phyloP scores from a whole-genome alignment of 345 rosid species.

The Atalantia buxifolia region DNA sequence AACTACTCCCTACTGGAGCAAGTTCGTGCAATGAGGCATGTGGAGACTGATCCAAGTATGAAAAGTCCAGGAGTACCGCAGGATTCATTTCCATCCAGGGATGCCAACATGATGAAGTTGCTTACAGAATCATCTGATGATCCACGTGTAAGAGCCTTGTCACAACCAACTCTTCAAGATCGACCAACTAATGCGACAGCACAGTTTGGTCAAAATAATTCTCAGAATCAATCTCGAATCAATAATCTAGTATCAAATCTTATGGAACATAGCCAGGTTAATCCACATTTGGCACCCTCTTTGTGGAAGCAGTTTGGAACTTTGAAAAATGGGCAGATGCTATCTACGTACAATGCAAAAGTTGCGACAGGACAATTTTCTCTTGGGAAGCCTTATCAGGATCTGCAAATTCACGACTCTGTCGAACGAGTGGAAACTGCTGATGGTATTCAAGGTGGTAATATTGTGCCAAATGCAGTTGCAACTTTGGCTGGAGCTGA shows the following conservation, averaged over 20 bases:
- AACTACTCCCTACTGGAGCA: conserved; percentile 31
- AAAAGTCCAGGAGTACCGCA: conserved; percentile 25
- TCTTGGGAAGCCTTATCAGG: conserved; percentile 17
- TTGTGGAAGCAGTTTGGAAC: conserved; percentile 43
- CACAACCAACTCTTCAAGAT: conserved; percentile 21
- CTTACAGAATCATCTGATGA: conserved; percentile 24
- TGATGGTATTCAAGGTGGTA: conserved; percentile 20
- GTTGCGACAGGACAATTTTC: conserved; percentile 12
- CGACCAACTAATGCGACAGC: conserved; percentile 21
- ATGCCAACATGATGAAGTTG: conserved; percentile 22
- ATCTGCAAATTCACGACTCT: conserved; percentile 6
- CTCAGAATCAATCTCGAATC: conserved; percentile 24
- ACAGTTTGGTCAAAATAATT: conserved; percentile 16
- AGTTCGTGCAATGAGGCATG: conserved; percentile 26
- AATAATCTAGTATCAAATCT: conserved; percentile 14
- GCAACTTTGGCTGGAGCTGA: conserved; percentile 11
- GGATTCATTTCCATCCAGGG: conserved; percentile 24
- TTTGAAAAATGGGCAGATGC: conserved; percentile 42
- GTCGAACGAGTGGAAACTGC: conserved; percentile 3
- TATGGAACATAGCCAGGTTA: conserved; percentile 22
- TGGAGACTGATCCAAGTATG: conserved; percentile 24
- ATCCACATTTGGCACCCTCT: conserved; percentile 19
- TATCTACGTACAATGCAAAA: conserved; percentile 20
- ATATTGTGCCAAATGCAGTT: conserved; percentile 4
- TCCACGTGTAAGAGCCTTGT: conserved; percentile 16